Percentiles rank a stretch among this genome's conserved stretches.
Conservation (phyloP, 1,139 yeast species). For the Suhomyces atakaporum region DNA sequence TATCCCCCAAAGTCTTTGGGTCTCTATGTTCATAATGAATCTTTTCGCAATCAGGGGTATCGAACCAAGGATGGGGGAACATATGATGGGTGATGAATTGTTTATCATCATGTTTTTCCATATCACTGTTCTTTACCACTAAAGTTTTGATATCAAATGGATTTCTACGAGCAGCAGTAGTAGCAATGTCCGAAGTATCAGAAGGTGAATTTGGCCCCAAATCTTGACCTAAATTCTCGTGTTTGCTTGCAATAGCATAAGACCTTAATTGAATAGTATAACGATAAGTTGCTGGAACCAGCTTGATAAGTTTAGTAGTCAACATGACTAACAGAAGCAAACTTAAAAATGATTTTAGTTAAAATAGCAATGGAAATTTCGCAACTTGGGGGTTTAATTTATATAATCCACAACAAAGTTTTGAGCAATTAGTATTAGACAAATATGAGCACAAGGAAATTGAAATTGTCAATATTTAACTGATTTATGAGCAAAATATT, state of each 20-base stretch:
- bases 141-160: conserved; percentile 32
- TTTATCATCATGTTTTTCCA: conserved; percentile 30
- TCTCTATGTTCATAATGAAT: conserved; percentile 55
- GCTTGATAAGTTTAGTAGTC: neutral
- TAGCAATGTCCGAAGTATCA: neutral
- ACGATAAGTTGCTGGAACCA: neutral
- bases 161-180: conserved; percentile 1
- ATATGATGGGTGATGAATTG: conserved; percentile 45
- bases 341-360: too few species aligned
- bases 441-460: too few species aligned
- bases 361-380: too few species aligned
- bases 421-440: too few species aligned
- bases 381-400: too few species aligned
- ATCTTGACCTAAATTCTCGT: neutral
- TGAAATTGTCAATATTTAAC: too few species aligned
- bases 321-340: too few species aligned
- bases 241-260: neutral
- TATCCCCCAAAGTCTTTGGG: conserved; percentile 53
- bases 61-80: conserved; percentile 59
- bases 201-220: neutral
- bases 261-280: neutral
- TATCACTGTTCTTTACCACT: conserved; percentile 26
- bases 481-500: too few species aligned
- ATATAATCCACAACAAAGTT: too few species aligned
- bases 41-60: conserved; percentile 46